Percentiles rank a stretch among this genome's conserved stretches.
phyloP scores from a whole-genome alignment of 345 rosid species.

The Lumnitzera racemosa region DNA sequence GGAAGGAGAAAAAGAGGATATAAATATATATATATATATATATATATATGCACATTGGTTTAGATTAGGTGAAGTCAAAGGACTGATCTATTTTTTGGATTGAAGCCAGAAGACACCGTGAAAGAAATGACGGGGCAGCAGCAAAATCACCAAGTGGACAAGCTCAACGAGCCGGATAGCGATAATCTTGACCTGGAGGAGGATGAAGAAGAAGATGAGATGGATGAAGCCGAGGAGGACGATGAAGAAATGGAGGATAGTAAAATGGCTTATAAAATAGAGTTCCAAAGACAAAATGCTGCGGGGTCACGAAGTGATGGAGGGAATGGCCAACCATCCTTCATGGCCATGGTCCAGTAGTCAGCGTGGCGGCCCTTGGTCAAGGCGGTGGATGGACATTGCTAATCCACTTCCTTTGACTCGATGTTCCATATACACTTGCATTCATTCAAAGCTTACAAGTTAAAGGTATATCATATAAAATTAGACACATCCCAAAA shows the following conservation, averaged over 20 bases:
- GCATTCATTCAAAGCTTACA: too few species aligned
- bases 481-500: too few species aligned
- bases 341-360: constrained; percentile 14
- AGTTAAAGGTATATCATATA: too few species aligned
- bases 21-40: too few species aligned
- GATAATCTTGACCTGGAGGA: constrained; percentile 8
- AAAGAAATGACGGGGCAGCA: constrained; percentile 12
- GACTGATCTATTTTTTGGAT: constrained; percentile 15
- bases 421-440: too few species aligned
- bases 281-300: constrained; percentile 4
- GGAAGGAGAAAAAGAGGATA: too few species aligned
- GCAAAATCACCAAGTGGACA: not conserved
- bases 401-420: too few species aligned
- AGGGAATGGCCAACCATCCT: constrained; percentile 8
- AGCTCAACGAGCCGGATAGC: constrained; percentile 1
- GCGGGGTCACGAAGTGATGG: constrained; percentile 6
- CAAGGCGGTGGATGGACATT: too few species aligned
- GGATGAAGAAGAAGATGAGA: constrained; percentile 8
- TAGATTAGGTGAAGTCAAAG: not conserved
- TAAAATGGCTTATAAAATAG: constrained; percentile 10
- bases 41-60: not conserved
- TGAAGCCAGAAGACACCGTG: constrained; percentile 31
- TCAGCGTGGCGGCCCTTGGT: too few species aligned
- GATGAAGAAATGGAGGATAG: constrained; percentile 3
- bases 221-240: constrained; percentile 9